phyloP scores from a whole-genome alignment of 345 rosid species.

The Angophora floribunda region DNA sequence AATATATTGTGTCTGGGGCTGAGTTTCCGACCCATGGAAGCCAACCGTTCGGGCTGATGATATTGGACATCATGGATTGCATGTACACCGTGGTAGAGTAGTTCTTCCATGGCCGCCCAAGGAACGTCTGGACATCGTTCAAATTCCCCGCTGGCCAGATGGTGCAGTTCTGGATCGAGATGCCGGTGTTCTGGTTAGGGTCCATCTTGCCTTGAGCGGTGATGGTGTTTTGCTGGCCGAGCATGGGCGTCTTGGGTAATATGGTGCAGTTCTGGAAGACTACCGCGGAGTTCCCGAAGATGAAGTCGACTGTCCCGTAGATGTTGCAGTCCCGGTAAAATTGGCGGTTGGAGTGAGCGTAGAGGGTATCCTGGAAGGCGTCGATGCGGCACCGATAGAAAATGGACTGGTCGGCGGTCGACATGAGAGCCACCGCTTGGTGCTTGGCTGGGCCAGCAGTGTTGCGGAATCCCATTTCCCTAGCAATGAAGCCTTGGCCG shows the following conservation, averaged over 20 bases:
- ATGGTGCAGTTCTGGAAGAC: slow-evolving; percentile 60
- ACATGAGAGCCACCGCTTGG: slow-evolving; percentile 75
- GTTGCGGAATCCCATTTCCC: slow-evolving; percentile 64
- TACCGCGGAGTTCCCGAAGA: slow-evolving; percentile 73
- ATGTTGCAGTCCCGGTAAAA: slow-evolving; percentile 64
- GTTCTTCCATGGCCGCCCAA: slow-evolving; percentile 80
- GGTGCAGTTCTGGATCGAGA: slow-evolving; percentile 54
- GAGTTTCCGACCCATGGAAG: slow-evolving; percentile 52
- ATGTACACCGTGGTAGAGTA: slow-evolving; percentile 49
- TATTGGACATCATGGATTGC: slow-evolving; percentile 30
- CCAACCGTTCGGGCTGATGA: slow-evolving; percentile 58
- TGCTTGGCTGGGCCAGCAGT: slow-evolving; percentile 64
- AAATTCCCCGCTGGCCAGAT: slow-evolving; percentile 36
- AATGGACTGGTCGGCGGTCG: slow-evolving; percentile 37
- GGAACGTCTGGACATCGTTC: slow-evolving; percentile 21
- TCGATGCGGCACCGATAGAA: slow-evolving; percentile 60
- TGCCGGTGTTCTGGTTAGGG: slow-evolving; percentile 76
- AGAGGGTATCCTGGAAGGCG: slow-evolving; percentile 74
- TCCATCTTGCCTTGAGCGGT: slow-evolving; percentile 65
- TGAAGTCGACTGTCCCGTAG: slow-evolving; percentile 70
- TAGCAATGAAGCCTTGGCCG: slow-evolving; percentile 56
- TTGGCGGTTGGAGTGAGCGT: slow-evolving; percentile 65
- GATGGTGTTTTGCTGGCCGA: slow-evolving; percentile 55
- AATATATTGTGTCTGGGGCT: slow-evolving; percentile 57
- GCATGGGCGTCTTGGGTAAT: slow-evolving; percentile 43